Evolutionary conservation across 108 stramenopile genomes (phyloP), one percentile per base, ranked within the genome.

Genomic region (Bacterosira constricta): DNA sequence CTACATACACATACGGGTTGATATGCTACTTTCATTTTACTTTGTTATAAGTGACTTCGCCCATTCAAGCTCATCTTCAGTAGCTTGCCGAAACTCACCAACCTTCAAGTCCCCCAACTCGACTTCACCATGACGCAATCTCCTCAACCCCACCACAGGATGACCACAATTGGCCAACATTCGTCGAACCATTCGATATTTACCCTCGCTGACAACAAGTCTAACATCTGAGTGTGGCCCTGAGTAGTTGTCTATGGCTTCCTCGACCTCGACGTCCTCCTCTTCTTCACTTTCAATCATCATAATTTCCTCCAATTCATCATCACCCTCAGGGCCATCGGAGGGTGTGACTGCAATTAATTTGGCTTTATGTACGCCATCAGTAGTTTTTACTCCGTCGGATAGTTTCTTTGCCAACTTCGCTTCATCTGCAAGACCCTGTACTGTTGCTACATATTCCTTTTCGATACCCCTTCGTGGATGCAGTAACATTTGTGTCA

Each of bases 141-240:
- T 74, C 58, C 76, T 62, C 52, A 95, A 71, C 18, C 81, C 83
- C 32, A 92, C 84, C 17, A 95, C 94, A 26, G 83, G 78, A 79
- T 88, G 87, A 15, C 89, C 89, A 57, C 83, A 86, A 61, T 92
- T 95, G 6, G 90, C 90, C 54, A 95, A 60, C 63, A 95, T 91
- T 30, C 91, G 76, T 26, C 94, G 71, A 0, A 95, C 94, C 94
- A 95, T 92, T 20, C 94, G 71, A 65, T 95, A 82, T 69, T 95
- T 95, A 34, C 94, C 94, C 76, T 95, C 94, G 42, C 69, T 59
- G 1, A 95, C 91, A 10, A 87, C 73, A 41, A 95, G 49, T 50
- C 87, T 69, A 3, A 95, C 87, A 57, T 84, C 79, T 10, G 84
- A 81, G 17, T 88, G 63, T 30, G 66, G 75, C 64, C 83, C 65